Evolutionary conservation across 805 yeast genomes (phyloP), one percentile per base, ranked within the genome.

Genomic region (Ogataea nonfermentans): DNA sequence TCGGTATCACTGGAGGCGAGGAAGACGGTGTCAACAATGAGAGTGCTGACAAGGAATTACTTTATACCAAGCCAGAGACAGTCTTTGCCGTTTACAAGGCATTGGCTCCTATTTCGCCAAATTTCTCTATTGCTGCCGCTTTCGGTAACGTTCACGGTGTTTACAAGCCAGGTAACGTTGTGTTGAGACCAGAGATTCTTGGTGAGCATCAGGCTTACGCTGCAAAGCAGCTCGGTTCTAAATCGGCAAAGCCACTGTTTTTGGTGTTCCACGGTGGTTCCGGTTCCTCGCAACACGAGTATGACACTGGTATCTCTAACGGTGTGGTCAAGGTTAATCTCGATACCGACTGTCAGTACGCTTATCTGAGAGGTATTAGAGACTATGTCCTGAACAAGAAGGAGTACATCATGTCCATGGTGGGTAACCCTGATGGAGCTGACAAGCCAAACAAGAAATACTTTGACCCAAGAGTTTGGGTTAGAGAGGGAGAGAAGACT

Each of bases 401-500:
- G 82, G 99, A 90, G 72, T 93, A 93, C 83, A 68, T 93, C 58
- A 57, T 77, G 74, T 51, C 84, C 43, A 85, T 72, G 72, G 96
- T 93, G 61, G 99, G 99, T 74, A 93, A 93, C 95, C 99, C 99
- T 74, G 96, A 91, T 15, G 99, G 98, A 71, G 91, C 75, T 42
- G 98, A 93, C 74, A 86, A 88, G 79, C 99, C 99, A 76, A 93
- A 93, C 91, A 93, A 93, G 90, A 93, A 93, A 78, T 89, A 74
- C 88, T 93, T 88, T 67, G 99, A 93, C 76, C 99, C 99, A 75
- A 91, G 99, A 83, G 98, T 90, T 72, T 93, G 99, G 99, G 97
- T 93, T 56, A 90, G 98, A 81, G 98, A 91, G 76, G 98, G 99
- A 79, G 99, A 93, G 80, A 89, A 89, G 89, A 89, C 97, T 65